Evolutionary conservation across 768 basidiomycete genomes (phyloP).

Genomic region (Pulveroboletus sp.): DNA sequence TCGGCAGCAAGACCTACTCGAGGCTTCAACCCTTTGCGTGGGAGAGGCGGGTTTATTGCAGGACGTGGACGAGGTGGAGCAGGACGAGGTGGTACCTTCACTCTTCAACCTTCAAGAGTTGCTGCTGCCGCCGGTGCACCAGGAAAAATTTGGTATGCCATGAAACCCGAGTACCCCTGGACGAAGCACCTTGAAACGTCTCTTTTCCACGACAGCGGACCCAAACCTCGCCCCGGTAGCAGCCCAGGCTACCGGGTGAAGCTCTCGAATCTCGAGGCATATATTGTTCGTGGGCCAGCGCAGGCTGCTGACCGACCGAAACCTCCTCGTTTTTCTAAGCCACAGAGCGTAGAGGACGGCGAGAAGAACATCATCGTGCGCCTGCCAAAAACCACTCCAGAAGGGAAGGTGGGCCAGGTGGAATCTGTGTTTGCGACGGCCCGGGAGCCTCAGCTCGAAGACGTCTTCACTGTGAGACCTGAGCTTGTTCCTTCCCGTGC

Average conservation of each 20-base stretch:
- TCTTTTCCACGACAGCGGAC: slow-evolving; percentile 59
- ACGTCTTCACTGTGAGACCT: slow-evolving; percentile 56
- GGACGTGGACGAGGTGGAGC: slow-evolving; percentile 45
- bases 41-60: slow-evolving; percentile 44
- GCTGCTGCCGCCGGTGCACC: slow-evolving; percentile 24
- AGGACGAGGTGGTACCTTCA: slow-evolving; percentile 40
- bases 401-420: slow-evolving; percentile 29
- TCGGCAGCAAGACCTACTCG: slow-evolving; percentile 29
- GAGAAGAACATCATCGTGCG: slow-evolving; percentile 52
- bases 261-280: slow-evolving; percentile 47
- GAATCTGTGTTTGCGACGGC: slow-evolving; percentile 20
- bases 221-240: slow-evolving; percentile 56
- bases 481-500: slow-evolving; percentile 36
- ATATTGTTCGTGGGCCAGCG: slow-evolving; percentile 41
- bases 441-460: slow-evolving; percentile 45
- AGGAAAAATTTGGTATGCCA: slow-evolving; percentile 63
- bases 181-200: slow-evolving; percentile 79
- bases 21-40: slow-evolving; percentile 39
- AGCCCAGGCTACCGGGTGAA: slow-evolving; percentile 57
- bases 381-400: slow-evolving; percentile 43
- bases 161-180: slow-evolving; percentile 80
- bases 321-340: slow-evolving; percentile 18
- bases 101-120: slow-evolving; percentile 30
- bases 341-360: slow-evolving; percentile 36
- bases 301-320: slow-evolving; percentile 8